A percentile compares a stretch with the other conserved stretches of the same genome.
phyloP scores from a whole-genome alignment of 1,284 basidiomycete genomes.

The Amylostereum areolatum region DNA sequence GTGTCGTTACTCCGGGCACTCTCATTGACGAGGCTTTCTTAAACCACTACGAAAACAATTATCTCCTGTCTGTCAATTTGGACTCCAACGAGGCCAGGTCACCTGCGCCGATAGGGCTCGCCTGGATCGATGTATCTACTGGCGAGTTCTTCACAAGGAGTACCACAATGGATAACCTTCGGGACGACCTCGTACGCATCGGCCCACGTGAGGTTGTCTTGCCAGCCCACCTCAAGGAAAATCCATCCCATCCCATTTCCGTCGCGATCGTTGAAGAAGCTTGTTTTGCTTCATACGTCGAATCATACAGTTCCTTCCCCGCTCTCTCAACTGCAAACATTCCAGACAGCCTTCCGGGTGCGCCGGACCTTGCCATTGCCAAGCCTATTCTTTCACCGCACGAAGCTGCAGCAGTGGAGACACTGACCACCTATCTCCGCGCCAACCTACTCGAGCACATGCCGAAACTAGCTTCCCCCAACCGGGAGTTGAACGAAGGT shows the following conservation, averaged over 20 bases:
- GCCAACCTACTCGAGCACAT: constrained; percentile 75
- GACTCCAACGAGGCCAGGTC: constrained; percentile 1
- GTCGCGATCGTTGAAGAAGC: constrained; percentile 44
- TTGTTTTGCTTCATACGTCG: constrained; percentile 42
- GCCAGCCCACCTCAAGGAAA: constrained; percentile 34
- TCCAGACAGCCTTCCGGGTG: constrained; percentile 1
- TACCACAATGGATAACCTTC: constrained; percentile 48
- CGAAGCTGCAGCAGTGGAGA: constrained; percentile 56
- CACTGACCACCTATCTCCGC: constrained; percentile 68
- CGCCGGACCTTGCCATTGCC: constrained; percentile 11
- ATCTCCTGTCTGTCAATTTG: constrained; percentile 68
- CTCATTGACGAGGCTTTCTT: constrained; percentile 87
- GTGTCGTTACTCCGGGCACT: constrained; percentile 89
- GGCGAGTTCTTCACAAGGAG: constrained; percentile 85
- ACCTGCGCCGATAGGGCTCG: constrained; percentile 47
- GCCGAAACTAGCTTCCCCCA: constrained; percentile 59
- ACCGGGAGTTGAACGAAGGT: constrained; percentile 47
- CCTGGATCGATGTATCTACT: constrained; percentile 95
- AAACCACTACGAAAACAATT: constrained; percentile 82
- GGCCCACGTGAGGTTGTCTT: constrained; percentile 81
- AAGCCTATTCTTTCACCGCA: constrained; percentile 14
- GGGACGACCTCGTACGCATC: constrained; percentile 83
- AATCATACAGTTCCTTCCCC: background rate
- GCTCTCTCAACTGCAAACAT: background rate
- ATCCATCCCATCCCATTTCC: constrained; percentile 37